Evolutionary conservation across 208 protist species (phyloP), one percentile per base, ranked within the genome.

Genomic region (Leishmania arabica): DNA sequence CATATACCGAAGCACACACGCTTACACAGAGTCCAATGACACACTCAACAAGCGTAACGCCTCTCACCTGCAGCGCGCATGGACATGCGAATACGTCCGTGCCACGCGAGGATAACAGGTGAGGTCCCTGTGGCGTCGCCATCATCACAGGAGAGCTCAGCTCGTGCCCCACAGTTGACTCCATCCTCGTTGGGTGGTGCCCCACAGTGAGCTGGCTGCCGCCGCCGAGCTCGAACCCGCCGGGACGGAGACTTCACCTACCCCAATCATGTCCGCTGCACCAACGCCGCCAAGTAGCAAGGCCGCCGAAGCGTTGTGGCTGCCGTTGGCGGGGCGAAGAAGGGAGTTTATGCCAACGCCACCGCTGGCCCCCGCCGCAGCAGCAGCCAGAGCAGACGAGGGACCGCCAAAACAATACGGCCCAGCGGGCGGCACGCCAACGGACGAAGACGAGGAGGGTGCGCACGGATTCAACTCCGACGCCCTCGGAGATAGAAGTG

Each of bases 121-220:
- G 31, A 21, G 6, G 31, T 13, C 31, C 31, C 40, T 11, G 62
- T 40, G 34, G 40, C 68, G 40, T 31, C 42, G 37, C 45, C 21
- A 31, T 49, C 68, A 27, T 31, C 21, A 68, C 24, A 17, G 45
- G 65, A 66, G 15, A 21, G 42, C 13, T 78, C 40, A 84, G 31
- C 76, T 34, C n/a, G 76, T 79, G 34, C 84, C 84, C 84, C 84
- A 87, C 45, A 84, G 45, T 42, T 83, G 80, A 56, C 31, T 84
- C 84, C 84, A 87, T 1, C 84, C 80, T 27, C 84, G 84, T 58
- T 87, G 84, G 53, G 84, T 87, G 27, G 80, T 87, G 31, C 76
- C 84, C 84, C 84, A 87, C 24, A 87, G 70, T 34, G 79, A 75
- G 68, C 78, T 86, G 27, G 82, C 82, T 11, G 82, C 82, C 1